Evolutionary conservation across 139 green algal genomes (phyloP).

Genomic region (Desmodesmus armatus): DNA sequence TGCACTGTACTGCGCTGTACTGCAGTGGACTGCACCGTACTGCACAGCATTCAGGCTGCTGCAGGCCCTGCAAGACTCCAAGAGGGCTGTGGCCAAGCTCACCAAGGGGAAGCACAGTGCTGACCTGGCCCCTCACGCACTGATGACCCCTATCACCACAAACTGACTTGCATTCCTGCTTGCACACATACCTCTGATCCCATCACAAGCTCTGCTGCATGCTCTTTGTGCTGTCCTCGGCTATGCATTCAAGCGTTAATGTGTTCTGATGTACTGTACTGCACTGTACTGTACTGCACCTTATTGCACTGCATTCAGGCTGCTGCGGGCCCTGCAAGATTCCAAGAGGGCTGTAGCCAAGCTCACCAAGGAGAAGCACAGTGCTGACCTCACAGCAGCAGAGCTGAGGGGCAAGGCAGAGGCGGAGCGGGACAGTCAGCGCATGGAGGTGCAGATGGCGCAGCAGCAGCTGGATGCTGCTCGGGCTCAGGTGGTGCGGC

Average conservation of each 20-base stretch:
- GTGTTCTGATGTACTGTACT: too few species aligned
- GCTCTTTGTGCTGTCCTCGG: too few species aligned
- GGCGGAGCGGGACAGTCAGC: constrained; percentile 30
- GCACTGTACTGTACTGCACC: too few species aligned
- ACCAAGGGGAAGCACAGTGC: constrained; percentile 63
- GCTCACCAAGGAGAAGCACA: constrained; percentile 61
- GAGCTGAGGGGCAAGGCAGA: constrained; percentile 51
- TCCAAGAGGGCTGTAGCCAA: constrained; percentile 59
- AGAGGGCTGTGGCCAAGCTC: constrained; percentile 57
- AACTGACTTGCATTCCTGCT: too few species aligned
- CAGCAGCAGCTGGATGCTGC: constrained; percentile 48
- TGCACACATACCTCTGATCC: too few species aligned
- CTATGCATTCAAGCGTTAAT: too few species aligned
- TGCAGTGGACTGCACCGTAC: too few species aligned
- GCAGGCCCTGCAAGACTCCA: constrained; percentile 58
- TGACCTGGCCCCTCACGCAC: constrained; percentile 46
- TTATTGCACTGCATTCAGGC: constrained; percentile 39
- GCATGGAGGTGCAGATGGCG: constrained; percentile 42
- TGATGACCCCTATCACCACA: too few species aligned
- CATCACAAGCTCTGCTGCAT: too few species aligned
- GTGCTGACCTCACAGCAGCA: constrained; percentile 58
- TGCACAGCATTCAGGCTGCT: constrained; percentile 28
- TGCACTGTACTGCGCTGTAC: too few species aligned
- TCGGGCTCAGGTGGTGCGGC: constrained; percentile 31
- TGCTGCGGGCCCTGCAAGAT: constrained; percentile 53